phyloP scores from a whole-genome alignment of 2,329 filamentous ascomycete genomes.

The Talaromyces sp. region DNA sequence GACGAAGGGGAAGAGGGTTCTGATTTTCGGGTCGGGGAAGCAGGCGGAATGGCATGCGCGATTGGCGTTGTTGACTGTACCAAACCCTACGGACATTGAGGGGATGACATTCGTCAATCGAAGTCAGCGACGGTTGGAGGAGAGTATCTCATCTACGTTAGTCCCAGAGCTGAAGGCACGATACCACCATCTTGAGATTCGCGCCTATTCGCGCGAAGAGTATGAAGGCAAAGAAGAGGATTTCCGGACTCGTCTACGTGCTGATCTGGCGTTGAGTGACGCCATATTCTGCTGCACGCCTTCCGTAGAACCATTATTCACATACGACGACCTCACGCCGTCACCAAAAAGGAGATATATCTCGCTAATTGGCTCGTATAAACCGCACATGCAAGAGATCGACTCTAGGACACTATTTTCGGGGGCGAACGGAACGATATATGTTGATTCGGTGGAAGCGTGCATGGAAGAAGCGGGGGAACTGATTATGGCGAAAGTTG shows the following conservation, averaged over 20 bases:
- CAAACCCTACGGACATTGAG: conserved; percentile 43
- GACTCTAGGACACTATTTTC: conserved; percentile 45
- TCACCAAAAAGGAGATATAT: conserved; percentile 40
- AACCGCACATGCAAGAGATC: conserved; percentile 53
- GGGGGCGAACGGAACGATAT: conserved; percentile 60
- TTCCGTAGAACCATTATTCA: conserved; percentile 44
- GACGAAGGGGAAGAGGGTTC: conserved; percentile 28
- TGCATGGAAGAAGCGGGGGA: conserved; percentile 49
- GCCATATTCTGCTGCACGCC: conserved; percentile 52
- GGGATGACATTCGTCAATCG: conserved; percentile 78
- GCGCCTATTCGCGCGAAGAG: conserved; percentile 54
- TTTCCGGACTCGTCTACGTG: conserved; percentile 29
- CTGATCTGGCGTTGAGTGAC: conserved; percentile 35
- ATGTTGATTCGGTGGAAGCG: conserved; percentile 58
- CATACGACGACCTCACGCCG: conserved; percentile 31
- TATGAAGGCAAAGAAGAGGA: conserved; percentile 24
- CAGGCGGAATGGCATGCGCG: conserved; percentile 52
- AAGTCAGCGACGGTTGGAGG: conserved; percentile 55
- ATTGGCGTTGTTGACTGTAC: conserved; percentile 46
- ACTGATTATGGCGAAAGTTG: conserved; percentile 41
- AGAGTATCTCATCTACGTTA: conserved; percentile 32
- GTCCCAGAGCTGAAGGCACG: conserved; percentile 32
- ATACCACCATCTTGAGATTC: conserved; percentile 36
- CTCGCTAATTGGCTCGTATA: conserved; percentile 53
- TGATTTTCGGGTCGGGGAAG: conserved; percentile 50